Base-by-base conservation (phyloP, 1,284 basidiomycete genomes). In the Mixia osmundae region DNA sequence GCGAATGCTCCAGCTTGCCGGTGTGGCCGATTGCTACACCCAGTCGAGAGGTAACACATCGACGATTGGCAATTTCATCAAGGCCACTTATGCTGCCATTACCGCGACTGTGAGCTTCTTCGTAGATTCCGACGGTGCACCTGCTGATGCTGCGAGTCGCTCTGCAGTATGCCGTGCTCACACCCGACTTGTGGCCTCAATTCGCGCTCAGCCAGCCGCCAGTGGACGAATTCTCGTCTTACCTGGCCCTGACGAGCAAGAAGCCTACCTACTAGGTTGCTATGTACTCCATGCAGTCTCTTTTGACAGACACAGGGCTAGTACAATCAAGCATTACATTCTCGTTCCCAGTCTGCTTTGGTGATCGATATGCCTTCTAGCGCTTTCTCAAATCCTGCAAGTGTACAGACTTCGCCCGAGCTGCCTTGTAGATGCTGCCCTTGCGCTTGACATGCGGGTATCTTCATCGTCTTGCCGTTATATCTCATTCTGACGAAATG, bases 21-120 rank as follows among this genome's bases (percentile, higher is more conserved):
- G 89, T 71, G 72, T 95, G 48, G 72, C 91, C 64, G 89, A 95
- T 47, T 53, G 54, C 55, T 87, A 87, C 67, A 94, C 89, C 43
- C 83, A 91, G 60, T 76, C 89, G 43, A 85, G 83, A 65, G 89
- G 91, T 59, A 87, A 80, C 50, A 99, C 91, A 38, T 83, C 87
- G 33, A 97, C 91, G 3, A 25, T 19, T 34, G 42, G 45, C 61
- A 97, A 97, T 68, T 95, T 95, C 72, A 74, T 97, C 66, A 95
- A 95, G 66, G 91, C 89, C 38, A 91, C 89, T 44, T 94, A 94
- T 57, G 76, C 71, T 54, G 89, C 91, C 39, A 82, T 97, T 60
- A 80, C 89, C 51, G 85, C 85, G 72, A 94, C 89, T n/a, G n/a
- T n/a, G n/a, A n/a, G n/a, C 47, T 97, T 95, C 61, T 28, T 12